Conservation (phyloP, 1,284 basidiomycete genomes). For the Rhodotorula glutinis region DNA sequence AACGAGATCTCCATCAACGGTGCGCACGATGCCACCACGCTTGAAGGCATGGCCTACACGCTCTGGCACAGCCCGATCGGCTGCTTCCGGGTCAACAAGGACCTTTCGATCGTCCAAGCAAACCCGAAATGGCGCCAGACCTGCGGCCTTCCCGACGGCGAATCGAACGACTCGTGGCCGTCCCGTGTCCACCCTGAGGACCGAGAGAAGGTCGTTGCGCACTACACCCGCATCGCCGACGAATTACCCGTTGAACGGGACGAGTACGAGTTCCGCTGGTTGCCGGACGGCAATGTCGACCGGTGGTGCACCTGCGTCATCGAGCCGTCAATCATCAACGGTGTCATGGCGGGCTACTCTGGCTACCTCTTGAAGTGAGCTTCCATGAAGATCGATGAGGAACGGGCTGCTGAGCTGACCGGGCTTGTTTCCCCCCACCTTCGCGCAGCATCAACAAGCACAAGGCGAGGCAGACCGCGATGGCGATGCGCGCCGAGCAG, state of each 20-base stretch:
- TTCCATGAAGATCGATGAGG: too few species aligned
- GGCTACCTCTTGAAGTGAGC: slow-evolving; percentile 19
- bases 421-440: not conserved
- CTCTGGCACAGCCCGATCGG: slow-evolving; percentile 1
- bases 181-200: slow-evolving; percentile 13
- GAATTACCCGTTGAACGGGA: slow-evolving; percentile 6
- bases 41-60: slow-evolving; percentile 15
- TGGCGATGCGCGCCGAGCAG: slow-evolving; percentile 7
- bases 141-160: slow-evolving; percentile 1
- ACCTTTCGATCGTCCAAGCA: slow-evolving; percentile 12
- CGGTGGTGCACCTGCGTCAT: slow-evolving; percentile 4
- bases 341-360: slow-evolving; percentile 8
- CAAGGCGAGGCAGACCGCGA: slow-evolving; percentile 15
- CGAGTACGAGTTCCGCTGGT: slow-evolving; percentile 20
- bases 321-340: slow-evolving; percentile 12
- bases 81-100: slow-evolving; percentile 16
- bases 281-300: not conserved
- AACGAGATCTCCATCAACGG: slow-evolving; percentile 7
- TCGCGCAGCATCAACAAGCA: slow-evolving; percentile 17
- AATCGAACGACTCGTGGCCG: slow-evolving; percentile 22
- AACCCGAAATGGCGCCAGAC: slow-evolving; percentile 20
- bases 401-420: too few species aligned
- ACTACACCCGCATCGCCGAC: slow-evolving; percentile 9
- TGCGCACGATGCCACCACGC: slow-evolving; percentile 5
- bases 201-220: slow-evolving; percentile 14